Base-by-base conservation (phyloP, 352 stramenopile genomes). In the Globisporangium iwayamae region DNA sequence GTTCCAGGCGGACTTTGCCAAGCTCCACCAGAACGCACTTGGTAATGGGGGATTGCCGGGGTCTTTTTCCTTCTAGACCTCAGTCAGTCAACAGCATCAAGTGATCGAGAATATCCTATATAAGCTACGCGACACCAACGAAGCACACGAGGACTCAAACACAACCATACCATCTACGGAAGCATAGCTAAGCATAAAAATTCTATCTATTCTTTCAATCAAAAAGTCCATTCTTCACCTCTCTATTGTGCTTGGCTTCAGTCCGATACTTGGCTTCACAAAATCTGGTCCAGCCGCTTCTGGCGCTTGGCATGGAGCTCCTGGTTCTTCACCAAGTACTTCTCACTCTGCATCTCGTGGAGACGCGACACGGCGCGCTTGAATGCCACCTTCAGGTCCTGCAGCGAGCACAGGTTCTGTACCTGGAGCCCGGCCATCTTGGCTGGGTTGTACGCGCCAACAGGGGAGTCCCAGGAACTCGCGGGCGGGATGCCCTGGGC, bases 321-420 rank as follows among this genome's bases (percentile, higher is more conserved):
- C n/a, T 68, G 66, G 58, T 84, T 87, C 56, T 85, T 67, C 6
- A 67, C 56, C 3, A 83, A 41, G 56, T 97, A 97, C 45, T 79
- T 83, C 1, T 72, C 69, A 43, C 81, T 85, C 62, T 96, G 85
- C 89, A 97, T 97, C 66, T 97, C 91, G 13, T 81, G 72, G 8
- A 97, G 68, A 2, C 91, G 78, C 39, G 86, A 96, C 18, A 96
- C 78, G 0, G 84, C 77, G 22, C 85, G 82, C 54, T 92, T 89
- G 61, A 89, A 93, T 7, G 87, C 85, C 25, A 92, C 75, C 50
- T 88, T 81, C 5, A 96, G 55, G 47, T 93, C 85, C 56, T 89
- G 80, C 18, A 93, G 61, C 3, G 83, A 74, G 65, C 80, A 89
- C 3, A 93, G 70, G 59, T 91, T 91, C 14, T 73, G 61, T 4